A percentile compares a stretch with the other conserved stretches of the same genome.
Evolutionary conservation across 495 filamentous ascomycete genomes (phyloP).

Genomic region (Neurospora sp.): DNA sequence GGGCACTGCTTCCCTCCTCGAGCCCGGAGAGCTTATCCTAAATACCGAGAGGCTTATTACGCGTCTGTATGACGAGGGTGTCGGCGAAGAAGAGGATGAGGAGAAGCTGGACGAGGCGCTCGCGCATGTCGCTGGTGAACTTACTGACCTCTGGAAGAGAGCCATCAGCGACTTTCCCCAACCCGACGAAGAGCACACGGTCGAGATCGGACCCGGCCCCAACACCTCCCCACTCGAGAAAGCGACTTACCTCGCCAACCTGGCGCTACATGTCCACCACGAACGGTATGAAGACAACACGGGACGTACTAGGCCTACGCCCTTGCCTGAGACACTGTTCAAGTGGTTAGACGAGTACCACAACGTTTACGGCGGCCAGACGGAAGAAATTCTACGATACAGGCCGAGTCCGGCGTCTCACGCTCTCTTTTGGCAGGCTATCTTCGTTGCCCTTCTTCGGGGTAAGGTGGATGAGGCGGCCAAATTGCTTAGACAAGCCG

Average conservation of each 20-base stretch:
- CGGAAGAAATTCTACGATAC: constrained; percentile 48
- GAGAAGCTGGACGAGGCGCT: constrained; percentile 45
- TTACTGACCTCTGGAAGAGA: constrained; percentile 50
- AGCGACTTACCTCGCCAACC: constrained; percentile 59
- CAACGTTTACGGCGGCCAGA: constrained; percentile 47
- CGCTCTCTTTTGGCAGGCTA: constrained; percentile 66
- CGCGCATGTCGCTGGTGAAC: constrained; percentile 42
- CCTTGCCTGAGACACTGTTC: constrained; percentile 64
- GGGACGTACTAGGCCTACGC: constrained; percentile 23
- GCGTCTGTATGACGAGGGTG: constrained; percentile 47
- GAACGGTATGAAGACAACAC: constrained; percentile 39
- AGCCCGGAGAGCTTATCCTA: constrained; percentile 45
- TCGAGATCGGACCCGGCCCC: constrained; percentile 54
- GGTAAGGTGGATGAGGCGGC: constrained; percentile 57
- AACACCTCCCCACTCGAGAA: constrained; percentile 51
- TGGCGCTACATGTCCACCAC: constrained; percentile 68
- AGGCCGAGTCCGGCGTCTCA: constrained; percentile 64
- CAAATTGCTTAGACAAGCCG: constrained; percentile 54
- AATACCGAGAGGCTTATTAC: constrained; percentile 44
- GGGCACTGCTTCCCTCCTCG: constrained; percentile 33
- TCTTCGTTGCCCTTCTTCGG: constrained; percentile 57
- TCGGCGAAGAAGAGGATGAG: constrained; percentile 41
- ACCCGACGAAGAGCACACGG: constrained; percentile 40
- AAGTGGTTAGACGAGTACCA: constrained; percentile 69
- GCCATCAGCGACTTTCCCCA: constrained; percentile 37